These are phyloP conservation scores for Gloeopeniophorella convolvens DNA, from an alignment of 768 basidiomycete genomes.

Conservation along the genomic window DNA sequence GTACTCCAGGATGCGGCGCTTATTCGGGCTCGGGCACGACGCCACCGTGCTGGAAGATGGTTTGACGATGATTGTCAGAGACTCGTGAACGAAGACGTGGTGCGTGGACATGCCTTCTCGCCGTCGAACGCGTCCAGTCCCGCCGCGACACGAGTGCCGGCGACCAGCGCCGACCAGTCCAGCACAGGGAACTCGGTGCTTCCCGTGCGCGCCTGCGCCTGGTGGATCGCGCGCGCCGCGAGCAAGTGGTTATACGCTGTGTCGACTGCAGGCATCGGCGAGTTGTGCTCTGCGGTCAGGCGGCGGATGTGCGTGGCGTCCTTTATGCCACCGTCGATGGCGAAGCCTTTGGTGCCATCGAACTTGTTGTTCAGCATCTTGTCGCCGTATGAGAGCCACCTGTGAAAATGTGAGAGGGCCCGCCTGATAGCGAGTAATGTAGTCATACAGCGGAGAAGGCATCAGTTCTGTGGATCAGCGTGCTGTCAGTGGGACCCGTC, in stretches of 20 bases:
- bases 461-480: slow-evolving; percentile 53
- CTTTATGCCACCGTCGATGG: slow-evolving; percentile 83
- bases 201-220: slow-evolving; percentile 37
- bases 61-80: neutral
- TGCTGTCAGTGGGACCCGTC: slow-evolving; percentile 8
- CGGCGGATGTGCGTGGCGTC: slow-evolving; percentile 74
- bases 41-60: slow-evolving; percentile 6
- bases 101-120: slow-evolving; percentile 26
- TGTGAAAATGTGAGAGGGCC: slow-evolving; percentile 24
- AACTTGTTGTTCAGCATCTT: slow-evolving; percentile 72
- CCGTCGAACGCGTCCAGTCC: slow-evolving; percentile 47
- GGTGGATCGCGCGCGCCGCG: slow-evolving; percentile 69
- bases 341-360: slow-evolving; percentile 67
- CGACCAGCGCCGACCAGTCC: slow-evolving; percentile 82
- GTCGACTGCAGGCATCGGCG: slow-evolving; percentile 70
- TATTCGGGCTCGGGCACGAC: slow-evolving; percentile 8
- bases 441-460: slow-evolving; percentile 49
- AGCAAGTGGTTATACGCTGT: slow-evolving; percentile 73
- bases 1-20: neutral
- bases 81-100: too few relatives aligned
- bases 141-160: slow-evolving; percentile 68
- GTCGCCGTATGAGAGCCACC: slow-evolving; percentile 50
- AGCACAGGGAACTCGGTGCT: slow-evolving; percentile 49
- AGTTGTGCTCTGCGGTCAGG: slow-evolving; percentile 56
- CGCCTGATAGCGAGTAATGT: neutral